phyloP scores from a whole-genome alignment of 306 rosid genomes.

The Cucumis melo region DNA sequence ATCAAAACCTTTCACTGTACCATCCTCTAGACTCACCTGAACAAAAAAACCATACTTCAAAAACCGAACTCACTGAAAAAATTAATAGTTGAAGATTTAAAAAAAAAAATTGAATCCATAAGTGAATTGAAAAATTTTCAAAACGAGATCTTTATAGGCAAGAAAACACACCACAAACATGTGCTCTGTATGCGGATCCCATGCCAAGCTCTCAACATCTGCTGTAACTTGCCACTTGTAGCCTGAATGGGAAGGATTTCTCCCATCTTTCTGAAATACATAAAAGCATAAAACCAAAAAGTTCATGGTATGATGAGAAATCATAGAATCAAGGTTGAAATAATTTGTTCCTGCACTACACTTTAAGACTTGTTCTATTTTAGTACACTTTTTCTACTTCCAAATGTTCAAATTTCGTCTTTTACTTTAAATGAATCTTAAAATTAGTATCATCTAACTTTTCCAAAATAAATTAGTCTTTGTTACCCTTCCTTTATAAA shows the following conservation, averaged over 20 bases:
- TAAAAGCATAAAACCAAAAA: slow-evolving; percentile 7
- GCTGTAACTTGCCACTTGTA: slow-evolving; percentile 63
- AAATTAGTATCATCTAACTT: too few species aligned
- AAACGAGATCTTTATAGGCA: neutral
- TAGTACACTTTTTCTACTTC: too few species aligned
- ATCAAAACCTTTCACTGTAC: slow-evolving; percentile 71
- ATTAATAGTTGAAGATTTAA: too few species aligned
- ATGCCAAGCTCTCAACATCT: slow-evolving; percentile 89
- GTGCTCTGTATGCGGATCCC: slow-evolving; percentile 86
- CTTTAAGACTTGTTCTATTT: too few species aligned
- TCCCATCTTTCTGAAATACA: slow-evolving; percentile 50
- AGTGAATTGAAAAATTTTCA: neutral
- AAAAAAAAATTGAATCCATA: too few species aligned
- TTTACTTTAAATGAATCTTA: too few species aligned
- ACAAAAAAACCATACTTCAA: slow-evolving; percentile 3
- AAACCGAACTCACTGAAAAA: too few species aligned
- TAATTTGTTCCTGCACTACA: too few species aligned
- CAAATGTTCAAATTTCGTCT: too few species aligned
- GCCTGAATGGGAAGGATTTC: slow-evolving; percentile 72
- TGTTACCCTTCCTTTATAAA: too few species aligned
- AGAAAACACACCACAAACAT: slow-evolving; percentile 59
- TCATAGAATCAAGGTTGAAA: too few species aligned
- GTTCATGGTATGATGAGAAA: neutral
- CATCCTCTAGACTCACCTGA: slow-evolving; percentile 92
- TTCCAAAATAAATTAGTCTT: too few species aligned